Evolutionary conservation across 345 rosid species (phyloP), one percentile per base, ranked within the genome.

Genomic region (Trapa bicornis): DNA sequence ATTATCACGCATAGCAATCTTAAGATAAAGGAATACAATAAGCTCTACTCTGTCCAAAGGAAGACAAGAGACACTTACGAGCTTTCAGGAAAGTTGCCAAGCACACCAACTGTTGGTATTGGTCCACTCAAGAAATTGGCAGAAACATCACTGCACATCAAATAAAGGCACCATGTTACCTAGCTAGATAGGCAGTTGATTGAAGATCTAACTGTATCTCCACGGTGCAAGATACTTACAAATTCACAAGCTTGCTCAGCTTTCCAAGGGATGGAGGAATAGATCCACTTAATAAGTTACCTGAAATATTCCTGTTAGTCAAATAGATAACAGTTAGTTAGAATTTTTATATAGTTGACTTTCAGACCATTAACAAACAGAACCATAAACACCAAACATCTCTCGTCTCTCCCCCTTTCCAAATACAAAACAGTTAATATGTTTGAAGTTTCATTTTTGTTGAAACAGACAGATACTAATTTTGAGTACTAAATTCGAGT

Each of bases 51-150:
- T 4, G 1, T 33, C 52, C 4, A 37, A 4, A n/a, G 5, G 52
- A 54, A 9, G 64, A 64, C 47, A 60, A 17, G 62, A 48, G 75
- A 48, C 71, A 81, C 96, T 86, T 81, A 94, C 97, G 96, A 85
- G 81, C 81, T 82, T 69, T 61, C 85, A 1, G 84, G 66, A 72
- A 86, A 84, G 68, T 68, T 85, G 80, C 65, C 50, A 56, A 94
- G 83, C 69, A 83, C 77, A 38, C 92, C 95, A 69, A 85, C 84
- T 33, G 87, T 81, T 72, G 99, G 99, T 78, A 94, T 87, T 66
- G 82, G 73, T 52, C 99, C 99, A 43, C 22, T 77, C 68, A 94
- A 87, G 75, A 94, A 91, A 81, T 94, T 94, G 80, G 88, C 84
- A 15, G 99, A 87, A 67, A 91, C 86, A 39, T 94, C 89, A 76